These are phyloP conservation scores for Schizochytrium sp. DNA, from an alignment of 108 stramenopile species.

Conservation along the genomic window DNA sequence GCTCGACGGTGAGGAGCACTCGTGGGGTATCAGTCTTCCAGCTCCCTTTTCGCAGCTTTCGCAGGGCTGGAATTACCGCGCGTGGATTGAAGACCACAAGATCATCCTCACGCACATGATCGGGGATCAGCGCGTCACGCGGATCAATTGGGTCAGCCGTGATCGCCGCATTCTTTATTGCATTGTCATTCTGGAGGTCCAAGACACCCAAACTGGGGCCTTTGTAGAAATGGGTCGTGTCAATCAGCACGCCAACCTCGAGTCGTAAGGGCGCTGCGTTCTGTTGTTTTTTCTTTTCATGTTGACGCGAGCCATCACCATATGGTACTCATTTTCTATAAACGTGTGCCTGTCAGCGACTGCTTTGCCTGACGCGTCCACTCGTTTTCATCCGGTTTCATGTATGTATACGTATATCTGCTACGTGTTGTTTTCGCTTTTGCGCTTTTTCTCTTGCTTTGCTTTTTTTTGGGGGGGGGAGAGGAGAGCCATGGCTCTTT, in stretches of 20 bases:
- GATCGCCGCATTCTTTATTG: not conserved
- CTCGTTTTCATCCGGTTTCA: no score
- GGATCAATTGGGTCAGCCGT: conserved; percentile 5
- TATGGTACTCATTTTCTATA: no score
- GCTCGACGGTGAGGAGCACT: not conserved
- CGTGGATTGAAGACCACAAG: conserved; percentile 13
- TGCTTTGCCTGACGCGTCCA: no score
- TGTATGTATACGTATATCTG: no score
- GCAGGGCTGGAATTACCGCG: conserved; percentile 14
- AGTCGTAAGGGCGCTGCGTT: not conserved
- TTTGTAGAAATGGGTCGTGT: not conserved
- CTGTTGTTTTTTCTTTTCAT: not conserved
- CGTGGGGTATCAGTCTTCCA: not conserved
- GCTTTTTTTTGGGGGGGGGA: no score
- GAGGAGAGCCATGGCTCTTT: no score
- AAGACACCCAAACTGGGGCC: not conserved
- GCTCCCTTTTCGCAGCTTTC: conserved; percentile 6
- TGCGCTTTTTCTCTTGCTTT: no score
- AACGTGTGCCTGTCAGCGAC: no score
- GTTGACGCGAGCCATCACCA: no score
- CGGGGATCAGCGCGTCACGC: not conserved
- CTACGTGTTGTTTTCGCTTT: no score
- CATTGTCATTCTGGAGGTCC: conserved; percentile 2
- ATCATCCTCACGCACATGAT: conserved; percentile 13
- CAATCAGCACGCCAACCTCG: not conserved